Evolutionary conservation across 441 rosid genomes (phyloP).

Genomic region (Mallotus japonicus): DNA sequence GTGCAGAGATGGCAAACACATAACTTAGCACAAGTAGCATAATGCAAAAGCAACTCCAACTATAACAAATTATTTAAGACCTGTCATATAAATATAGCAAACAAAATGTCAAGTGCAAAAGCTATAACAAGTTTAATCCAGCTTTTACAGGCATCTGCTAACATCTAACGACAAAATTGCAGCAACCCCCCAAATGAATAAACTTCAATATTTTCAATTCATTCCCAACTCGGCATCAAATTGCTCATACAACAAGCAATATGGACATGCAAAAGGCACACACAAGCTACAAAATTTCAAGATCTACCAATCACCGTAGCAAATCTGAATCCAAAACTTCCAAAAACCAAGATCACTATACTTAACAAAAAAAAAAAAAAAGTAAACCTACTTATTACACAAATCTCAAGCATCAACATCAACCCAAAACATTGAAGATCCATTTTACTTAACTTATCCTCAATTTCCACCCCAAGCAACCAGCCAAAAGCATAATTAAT

Average conservation of each 20-base stretch:
- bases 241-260: constrained; percentile 1
- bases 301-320: constrained; percentile 13
- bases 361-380: not conserved
- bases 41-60: constrained; percentile 5
- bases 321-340: constrained; percentile 15
- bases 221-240: not conserved
- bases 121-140: constrained; percentile 4
- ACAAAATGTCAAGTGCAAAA: not conserved
- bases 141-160: not conserved
- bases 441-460: not conserved
- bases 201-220: not conserved
- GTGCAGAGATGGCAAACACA: not conserved
- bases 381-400: not conserved
- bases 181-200: not conserved
- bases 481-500: not conserved
- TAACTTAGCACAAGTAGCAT: not conserved
- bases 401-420: constrained; percentile 1
- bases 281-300: constrained; percentile 7
- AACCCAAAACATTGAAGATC: constrained; percentile 10
- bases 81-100: not conserved
- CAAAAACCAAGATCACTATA: not conserved
- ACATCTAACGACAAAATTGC: not conserved
- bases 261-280: not conserved
- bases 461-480: not conserved
- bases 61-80: not conserved